A percentile compares a stretch with the other conserved stretches of the same genome.
Conservation (phyloP, 192 early-diverging fungal genomes). For the Rhizoclosmatium sp. region DNA sequence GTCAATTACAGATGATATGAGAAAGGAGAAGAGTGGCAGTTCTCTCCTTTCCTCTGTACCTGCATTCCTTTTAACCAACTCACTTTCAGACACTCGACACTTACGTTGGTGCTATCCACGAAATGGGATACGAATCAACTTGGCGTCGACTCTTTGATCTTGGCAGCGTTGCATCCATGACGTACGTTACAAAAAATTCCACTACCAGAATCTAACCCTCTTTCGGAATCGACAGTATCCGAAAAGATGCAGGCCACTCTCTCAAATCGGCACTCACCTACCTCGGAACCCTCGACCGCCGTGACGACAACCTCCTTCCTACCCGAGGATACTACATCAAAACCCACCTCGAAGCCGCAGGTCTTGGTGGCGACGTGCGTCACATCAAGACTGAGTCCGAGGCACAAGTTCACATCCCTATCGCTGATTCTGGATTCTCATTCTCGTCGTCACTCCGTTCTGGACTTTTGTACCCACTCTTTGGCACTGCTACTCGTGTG, state of each 20-base stretch:
- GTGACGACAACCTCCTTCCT: slow-evolving; percentile 83
- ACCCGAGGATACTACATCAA: slow-evolving; percentile 64
- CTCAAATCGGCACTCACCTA: slow-evolving; percentile 83
- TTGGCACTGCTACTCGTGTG: slow-evolving; percentile 59
- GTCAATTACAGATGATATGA: no score
- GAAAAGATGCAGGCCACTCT: slow-evolving; percentile 79
- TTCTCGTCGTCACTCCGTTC: slow-evolving; percentile 61
- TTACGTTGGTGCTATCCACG: slow-evolving; percentile 58
- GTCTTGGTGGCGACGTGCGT: slow-evolving; percentile 81
- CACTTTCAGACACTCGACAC: slow-evolving; percentile 36
- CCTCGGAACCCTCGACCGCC: slow-evolving; percentile 70
- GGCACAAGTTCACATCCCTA: slow-evolving; percentile 64
- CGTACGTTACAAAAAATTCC: slow-evolving; percentile 24
- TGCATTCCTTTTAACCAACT: no score
- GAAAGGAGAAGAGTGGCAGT: no score
- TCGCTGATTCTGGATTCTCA: slow-evolving; percentile 48
- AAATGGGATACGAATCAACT: slow-evolving; percentile 69
- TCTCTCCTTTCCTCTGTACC: no score
- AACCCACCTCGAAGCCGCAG: slow-evolving; percentile 52
- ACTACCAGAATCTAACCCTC: slow-evolving; percentile 8
- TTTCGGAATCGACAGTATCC: slow-evolving; percentile 32
- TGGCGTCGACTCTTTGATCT: slow-evolving; percentile 85
- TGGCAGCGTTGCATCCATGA: slow-evolving; percentile 47
- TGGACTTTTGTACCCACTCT: slow-evolving; percentile 73
- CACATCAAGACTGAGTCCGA: slow-evolving; percentile 76